Conservation (phyloP, 2,329 filamentous ascomycete species). For the Orbilia blumenaviensis region DNA sequence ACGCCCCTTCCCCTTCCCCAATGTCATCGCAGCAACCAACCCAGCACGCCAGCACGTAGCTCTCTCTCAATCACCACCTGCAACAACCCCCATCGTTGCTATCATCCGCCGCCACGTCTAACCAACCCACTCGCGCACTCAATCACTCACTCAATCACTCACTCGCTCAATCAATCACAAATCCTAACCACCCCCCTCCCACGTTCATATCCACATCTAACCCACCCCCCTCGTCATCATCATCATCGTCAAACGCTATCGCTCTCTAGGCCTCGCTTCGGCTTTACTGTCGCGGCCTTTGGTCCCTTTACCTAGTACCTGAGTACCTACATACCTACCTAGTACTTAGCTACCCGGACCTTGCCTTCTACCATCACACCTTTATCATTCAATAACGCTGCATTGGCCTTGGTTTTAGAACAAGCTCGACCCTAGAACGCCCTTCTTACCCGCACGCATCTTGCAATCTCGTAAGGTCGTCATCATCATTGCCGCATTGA, state of each 20-base stretch:
- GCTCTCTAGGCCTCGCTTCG: not conserved
- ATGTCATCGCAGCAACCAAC: slow-evolving; percentile 16
- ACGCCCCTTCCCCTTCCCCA: slow-evolving; percentile 37
- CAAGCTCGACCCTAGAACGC: slow-evolving; percentile 42
- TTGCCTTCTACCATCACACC: slow-evolving; percentile 24
- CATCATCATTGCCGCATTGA: slow-evolving; percentile 35
- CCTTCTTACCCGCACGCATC: slow-evolving; percentile 13
- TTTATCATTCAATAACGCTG: slow-evolving; percentile 10
- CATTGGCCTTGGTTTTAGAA: slow-evolving; percentile 19
- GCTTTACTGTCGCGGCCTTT: slow-evolving; percentile 19
- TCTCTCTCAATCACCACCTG: not conserved
- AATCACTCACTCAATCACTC: not conserved
- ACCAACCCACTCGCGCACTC: not conserved
- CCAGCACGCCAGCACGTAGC: too few relatives aligned
- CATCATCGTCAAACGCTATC: not conserved
- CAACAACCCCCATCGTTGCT: not conserved
- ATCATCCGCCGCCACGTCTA: not conserved
- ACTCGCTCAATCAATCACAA: too few relatives aligned
- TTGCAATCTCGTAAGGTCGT: slow-evolving; percentile 28
- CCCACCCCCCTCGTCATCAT: not conserved
- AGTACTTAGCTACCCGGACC: slow-evolving; percentile 16
- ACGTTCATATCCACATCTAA: not conserved
- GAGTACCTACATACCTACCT: too few relatives aligned
- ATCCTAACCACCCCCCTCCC: too few relatives aligned
- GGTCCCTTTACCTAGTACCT: too few relatives aligned